A percentile compares a stretch with the other conserved stretches of the same genome.
Evolutionary conservation across 495 filamentous ascomycete species (phyloP).

Genomic region (Podospora comata): DNA sequence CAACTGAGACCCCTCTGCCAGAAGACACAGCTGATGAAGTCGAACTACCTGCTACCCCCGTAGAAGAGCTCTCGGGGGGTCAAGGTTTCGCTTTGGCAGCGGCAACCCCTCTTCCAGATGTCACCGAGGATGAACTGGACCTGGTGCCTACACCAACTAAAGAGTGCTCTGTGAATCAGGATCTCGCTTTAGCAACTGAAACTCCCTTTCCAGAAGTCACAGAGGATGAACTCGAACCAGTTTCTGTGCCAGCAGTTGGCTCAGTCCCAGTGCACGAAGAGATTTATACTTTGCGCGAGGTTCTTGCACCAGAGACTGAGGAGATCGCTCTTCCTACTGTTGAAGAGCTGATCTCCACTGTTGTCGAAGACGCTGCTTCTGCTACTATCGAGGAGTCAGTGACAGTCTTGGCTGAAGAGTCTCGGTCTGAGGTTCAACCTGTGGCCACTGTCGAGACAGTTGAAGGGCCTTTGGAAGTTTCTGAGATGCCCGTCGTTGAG

Average conservation of each 20-base stretch:
- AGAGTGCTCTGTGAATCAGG: neutral
- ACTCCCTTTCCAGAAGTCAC: no score
- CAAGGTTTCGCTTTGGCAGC: neutral
- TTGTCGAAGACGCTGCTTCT: neutral
- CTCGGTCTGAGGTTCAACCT: neutral
- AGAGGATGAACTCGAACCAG: no score
- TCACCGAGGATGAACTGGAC: neutral
- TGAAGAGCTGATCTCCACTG: neutral
- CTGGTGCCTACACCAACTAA: neutral
- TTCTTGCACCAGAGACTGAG: neutral
- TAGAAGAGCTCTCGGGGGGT: no score
- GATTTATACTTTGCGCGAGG: neutral
- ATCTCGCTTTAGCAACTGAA: no score
- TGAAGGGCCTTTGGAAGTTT: neutral
- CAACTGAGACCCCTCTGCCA: no score
- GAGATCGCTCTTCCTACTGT: neutral
- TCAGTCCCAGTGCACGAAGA: neutral
- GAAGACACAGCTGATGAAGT: no score
- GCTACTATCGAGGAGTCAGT: neutral
- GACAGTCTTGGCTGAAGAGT: neutral
- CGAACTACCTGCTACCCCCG: no score
- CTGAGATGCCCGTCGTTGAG: neutral
- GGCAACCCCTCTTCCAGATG: neutral
- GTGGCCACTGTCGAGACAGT: neutral
- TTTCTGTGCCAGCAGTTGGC: no score